Evolutionary conservation across 305 asterid genomes (phyloP).

Genomic region (Petunia hybrid): DNA sequence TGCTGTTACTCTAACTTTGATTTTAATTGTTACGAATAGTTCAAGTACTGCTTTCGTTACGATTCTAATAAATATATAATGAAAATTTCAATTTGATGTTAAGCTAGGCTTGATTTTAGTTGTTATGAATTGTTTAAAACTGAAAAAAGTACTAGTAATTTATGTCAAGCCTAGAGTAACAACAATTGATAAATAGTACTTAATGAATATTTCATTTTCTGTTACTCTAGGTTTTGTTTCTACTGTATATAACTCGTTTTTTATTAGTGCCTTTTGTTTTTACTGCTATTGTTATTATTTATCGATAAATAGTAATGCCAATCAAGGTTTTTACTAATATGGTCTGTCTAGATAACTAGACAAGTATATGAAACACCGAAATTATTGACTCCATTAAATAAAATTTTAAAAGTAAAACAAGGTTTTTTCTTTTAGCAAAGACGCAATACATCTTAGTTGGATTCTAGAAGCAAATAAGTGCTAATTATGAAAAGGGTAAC

Average conservation of each 20-base stretch:
- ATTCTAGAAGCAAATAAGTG: not conserved
- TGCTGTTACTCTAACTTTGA: not conserved
- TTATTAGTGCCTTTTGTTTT: too few relatives aligned
- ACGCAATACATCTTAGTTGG: not conserved
- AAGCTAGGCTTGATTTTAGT: not conserved
- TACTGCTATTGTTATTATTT: too few relatives aligned
- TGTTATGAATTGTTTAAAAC: not conserved
- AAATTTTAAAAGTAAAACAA: not conserved
- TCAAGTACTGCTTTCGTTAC: not conserved
- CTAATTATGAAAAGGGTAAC: not conserved
- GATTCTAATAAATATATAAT: not conserved
- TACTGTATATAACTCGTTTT: too few relatives aligned
- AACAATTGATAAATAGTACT: not conserved
- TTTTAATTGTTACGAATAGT: not conserved
- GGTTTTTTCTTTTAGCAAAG: not conserved
- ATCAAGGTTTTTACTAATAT: not conserved
- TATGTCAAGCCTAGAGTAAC: too few relatives aligned
- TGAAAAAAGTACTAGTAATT: too few relatives aligned
- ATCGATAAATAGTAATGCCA: too few relatives aligned
- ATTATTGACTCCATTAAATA: not conserved
- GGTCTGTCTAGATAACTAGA: slow-evolving; percentile 13
- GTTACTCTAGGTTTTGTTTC: not conserved
- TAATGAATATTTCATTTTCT: not conserved
- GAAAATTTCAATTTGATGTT: not conserved
- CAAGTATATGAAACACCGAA: slow-evolving; percentile 7